A percentile compares a stretch with the other conserved stretches of the same genome.
Conservation (phyloP, 257 asterid genomes). For the Sherardia arvensis region DNA sequence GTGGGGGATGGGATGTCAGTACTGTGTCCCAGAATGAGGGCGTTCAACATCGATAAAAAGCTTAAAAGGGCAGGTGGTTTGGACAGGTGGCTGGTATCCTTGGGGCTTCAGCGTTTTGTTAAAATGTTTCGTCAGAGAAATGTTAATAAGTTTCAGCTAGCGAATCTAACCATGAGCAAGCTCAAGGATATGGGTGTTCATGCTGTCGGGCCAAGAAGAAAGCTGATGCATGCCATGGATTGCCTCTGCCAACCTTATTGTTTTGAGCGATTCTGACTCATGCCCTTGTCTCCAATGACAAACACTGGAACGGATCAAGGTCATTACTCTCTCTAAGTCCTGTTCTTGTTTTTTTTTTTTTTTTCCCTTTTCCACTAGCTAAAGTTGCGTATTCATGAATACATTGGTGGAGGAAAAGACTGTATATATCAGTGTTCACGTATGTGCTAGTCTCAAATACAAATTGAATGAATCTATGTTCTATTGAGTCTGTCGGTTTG, state of each 20-base stretch:
- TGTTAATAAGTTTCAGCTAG: constrained; percentile 59
- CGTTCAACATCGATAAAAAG: constrained; percentile 48
- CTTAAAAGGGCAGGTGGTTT: constrained; percentile 72
- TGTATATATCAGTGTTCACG: neutral
- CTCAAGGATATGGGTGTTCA: constrained; percentile 80
- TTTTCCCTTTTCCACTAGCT: neutral
- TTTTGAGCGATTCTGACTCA: constrained; percentile 30
- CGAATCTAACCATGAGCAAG: constrained; percentile 68
- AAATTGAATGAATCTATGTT: neutral
- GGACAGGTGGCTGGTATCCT: constrained; percentile 72
- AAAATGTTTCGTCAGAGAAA: constrained; percentile 44
- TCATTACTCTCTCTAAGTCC: neutral
- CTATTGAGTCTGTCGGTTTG: neutral
- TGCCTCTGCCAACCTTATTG: constrained; percentile 90
- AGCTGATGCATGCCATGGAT: constrained; percentile 84
- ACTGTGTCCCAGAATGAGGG: constrained; percentile 50
- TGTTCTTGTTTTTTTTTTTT: neutral
- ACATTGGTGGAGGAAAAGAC: neutral
- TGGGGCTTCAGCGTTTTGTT: constrained; percentile 62
- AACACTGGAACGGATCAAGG: neutral
- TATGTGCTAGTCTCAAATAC: neutral
- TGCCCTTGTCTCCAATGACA: too few species aligned
- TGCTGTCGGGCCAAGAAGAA: constrained; percentile 90
- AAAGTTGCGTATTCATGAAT: neutral
- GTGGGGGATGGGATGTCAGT: constrained; percentile 26